These are phyloP conservation scores for Echites panduratus DNA, from an alignment of 257 asterid genomes.

Conservation along the genomic window DNA sequence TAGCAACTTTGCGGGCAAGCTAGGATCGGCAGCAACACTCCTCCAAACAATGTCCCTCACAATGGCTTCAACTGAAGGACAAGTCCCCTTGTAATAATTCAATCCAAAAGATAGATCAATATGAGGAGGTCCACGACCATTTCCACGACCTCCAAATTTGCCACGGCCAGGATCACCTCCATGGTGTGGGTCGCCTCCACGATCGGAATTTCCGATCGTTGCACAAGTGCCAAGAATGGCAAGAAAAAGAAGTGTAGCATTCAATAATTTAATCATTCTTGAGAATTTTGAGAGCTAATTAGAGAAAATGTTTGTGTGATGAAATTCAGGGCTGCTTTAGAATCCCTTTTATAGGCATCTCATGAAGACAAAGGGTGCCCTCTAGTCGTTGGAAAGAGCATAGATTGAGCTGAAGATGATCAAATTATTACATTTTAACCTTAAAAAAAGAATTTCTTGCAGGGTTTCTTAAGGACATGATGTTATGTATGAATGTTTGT, in stretches of 20 bases:
- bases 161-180: not conserved
- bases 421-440: not conserved
- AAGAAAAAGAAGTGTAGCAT: conserved; percentile 11
- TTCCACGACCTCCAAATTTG: not conserved
- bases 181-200: not conserved
- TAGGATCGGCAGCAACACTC: conserved; percentile 32
- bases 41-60: conserved; percentile 37
- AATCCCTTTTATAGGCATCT: conserved; percentile 15
- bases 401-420: not conserved
- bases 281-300: not conserved
- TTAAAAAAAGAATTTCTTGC: not conserved
- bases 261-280: conserved; percentile 5
- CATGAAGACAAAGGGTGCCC: not conserved
- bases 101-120: conserved; percentile 14
- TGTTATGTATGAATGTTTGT: not conserved
- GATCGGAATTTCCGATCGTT: conserved; percentile 29
- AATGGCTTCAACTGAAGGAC: conserved; percentile 41
- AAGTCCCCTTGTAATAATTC: conserved; percentile 32
- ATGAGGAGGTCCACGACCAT: not conserved
- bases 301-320: not conserved
- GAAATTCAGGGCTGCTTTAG: conserved; percentile 4
- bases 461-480: not conserved
- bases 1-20: conserved; percentile 56
- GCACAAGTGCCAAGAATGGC: conserved; percentile 7
- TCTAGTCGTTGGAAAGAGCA: not conserved